These are phyloP conservation scores for Dactylellina haptotyla DNA, from an alignment of 2,329 filamentous ascomycete genomes.

Conservation along the genomic window DNA sequence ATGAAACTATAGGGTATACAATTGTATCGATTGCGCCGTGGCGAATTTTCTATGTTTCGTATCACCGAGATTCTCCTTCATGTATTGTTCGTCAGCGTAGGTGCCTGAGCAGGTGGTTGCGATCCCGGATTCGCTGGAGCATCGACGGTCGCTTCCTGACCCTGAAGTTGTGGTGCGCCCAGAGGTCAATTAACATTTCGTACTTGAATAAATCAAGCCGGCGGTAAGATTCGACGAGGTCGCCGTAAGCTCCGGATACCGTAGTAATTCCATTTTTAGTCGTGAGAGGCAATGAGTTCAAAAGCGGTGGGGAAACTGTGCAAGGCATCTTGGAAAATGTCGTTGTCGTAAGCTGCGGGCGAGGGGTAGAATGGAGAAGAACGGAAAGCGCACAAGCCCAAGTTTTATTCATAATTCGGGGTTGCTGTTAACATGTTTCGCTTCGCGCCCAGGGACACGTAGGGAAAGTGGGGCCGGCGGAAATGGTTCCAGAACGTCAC, in stretches of 20 bases:
- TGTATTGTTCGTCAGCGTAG: no score
- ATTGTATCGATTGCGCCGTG: no score
- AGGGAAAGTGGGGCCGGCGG: not conserved
- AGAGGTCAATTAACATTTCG: conserved; percentile 27
- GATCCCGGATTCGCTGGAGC: conserved; percentile 4
- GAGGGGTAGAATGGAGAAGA: not conserved
- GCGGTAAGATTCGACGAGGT: conserved; percentile 19
- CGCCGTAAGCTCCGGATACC: conserved; percentile 25
- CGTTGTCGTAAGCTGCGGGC: not conserved
- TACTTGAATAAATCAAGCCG: conserved; percentile 19
- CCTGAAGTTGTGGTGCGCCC: not conserved
- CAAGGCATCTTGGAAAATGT: conserved; percentile 17
- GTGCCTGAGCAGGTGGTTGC: not conserved
- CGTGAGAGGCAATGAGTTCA: conserved; percentile 13
- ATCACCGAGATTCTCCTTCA: no score
- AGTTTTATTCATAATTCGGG: not conserved
- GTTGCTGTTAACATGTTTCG: not conserved
- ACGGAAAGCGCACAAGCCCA: no score
- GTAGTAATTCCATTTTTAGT: conserved; percentile 2
- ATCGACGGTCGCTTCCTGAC: conserved; percentile 1
- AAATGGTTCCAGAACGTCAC: not conserved
- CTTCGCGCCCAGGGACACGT: not conserved
- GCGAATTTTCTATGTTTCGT: no score
- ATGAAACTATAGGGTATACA: no score
- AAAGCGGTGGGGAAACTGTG: conserved; percentile 14